Base-by-base conservation (phyloP, 2,329 filamentous ascomycete species). In the Exserohilum turcica region DNA sequence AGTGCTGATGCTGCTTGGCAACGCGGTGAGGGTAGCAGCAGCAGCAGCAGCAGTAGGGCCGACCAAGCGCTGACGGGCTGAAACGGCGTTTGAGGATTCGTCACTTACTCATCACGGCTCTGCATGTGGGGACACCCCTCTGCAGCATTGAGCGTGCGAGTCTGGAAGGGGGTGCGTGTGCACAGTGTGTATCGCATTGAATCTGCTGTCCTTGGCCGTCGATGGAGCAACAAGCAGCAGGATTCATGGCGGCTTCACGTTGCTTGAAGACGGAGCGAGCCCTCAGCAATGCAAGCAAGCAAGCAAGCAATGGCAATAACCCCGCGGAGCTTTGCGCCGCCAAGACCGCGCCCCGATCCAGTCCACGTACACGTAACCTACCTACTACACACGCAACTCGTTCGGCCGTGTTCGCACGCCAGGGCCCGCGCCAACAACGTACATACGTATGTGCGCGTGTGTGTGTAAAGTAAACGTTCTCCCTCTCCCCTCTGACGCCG, bases 401-500 rank as follows among this genome's bases (percentile, higher is more conserved):
- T 28, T 27, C 2, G 15, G 24, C 38, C 10, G 33, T 24, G 29
- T n/a, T n/a, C 24, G 19, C 29, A 15, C 40, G 12, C n/a, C n/a
- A n/a, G n/a, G n/a, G n/a, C n/a, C n/a, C n/a, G n/a, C 37, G 8
- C 33, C 21, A 24, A 24, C 21, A n/a, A n/a, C n/a, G n/a, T n/a
- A n/a, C n/a, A n/a, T n/a, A n/a, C n/a, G n/a, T n/a, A n/a, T n/a
- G n/a, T 35, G 12, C 13, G n/a, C 12, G 13, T 35, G 13, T 35
- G 5, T 16, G 9, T 1, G 3, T 15, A n/a, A 38, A 16, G 32
- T 37, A 35, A 10, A 37, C 27, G 12, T 47, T 15, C 15, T n/a
- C 10, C 54, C 53, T 59, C 60, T 56, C 61, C 59, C 51, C 28
- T 47, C 19, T 24, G 16, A 15, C 33, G 19, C 21, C 7, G 39